These are phyloP conservation scores for Recurvomyces mirabilis DNA, from an alignment of 495 filamentous ascomycete genomes.

Conservation along the genomic window DNA sequence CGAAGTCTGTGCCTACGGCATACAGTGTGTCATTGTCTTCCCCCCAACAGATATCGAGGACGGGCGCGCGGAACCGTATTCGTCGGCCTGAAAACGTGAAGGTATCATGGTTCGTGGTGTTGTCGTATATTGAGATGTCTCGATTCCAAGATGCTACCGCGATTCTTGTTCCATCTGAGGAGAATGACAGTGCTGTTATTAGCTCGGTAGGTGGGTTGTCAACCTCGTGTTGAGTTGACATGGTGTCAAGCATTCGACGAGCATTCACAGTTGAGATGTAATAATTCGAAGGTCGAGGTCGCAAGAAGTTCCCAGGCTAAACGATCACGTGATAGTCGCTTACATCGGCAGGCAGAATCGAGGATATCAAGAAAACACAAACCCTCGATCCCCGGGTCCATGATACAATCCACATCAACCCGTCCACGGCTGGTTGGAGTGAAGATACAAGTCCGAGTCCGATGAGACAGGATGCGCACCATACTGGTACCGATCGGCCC, in stretches of 20 bases:
- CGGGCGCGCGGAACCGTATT: conserved; percentile 73
- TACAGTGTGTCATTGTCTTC: conserved; percentile 69
- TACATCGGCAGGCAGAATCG: too few species aligned
- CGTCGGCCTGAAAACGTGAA: conserved; percentile 48
- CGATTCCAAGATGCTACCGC: conserved; percentile 93
- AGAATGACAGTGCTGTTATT: conserved; percentile 77
- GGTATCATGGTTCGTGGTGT: conserved; percentile 46
- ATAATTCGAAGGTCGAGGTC: too few species aligned
- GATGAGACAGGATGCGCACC: conserved; percentile 39
- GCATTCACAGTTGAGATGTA: too few species aligned
- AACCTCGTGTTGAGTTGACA: conserved; percentile 40
- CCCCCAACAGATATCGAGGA: conserved; percentile 87
- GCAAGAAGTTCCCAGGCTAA: too few species aligned
- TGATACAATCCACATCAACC: too few species aligned
- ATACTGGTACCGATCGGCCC: conserved; percentile 68
- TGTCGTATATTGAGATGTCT: conserved; percentile 81
- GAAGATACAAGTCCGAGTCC: too few species aligned
- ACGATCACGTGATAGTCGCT: too few species aligned
- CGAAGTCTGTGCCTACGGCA: conserved; percentile 73
- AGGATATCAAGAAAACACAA: too few species aligned
- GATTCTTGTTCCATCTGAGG: conserved; percentile 58
- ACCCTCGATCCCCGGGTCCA: too few species aligned
- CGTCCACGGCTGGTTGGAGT: too few species aligned
- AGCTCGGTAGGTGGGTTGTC: conserved; percentile 71
- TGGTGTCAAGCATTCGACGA: too few species aligned